phyloP scores from a whole-genome alignment of 2,329 filamentous ascomycete genomes.

The Stenocarpella maydis region DNA sequence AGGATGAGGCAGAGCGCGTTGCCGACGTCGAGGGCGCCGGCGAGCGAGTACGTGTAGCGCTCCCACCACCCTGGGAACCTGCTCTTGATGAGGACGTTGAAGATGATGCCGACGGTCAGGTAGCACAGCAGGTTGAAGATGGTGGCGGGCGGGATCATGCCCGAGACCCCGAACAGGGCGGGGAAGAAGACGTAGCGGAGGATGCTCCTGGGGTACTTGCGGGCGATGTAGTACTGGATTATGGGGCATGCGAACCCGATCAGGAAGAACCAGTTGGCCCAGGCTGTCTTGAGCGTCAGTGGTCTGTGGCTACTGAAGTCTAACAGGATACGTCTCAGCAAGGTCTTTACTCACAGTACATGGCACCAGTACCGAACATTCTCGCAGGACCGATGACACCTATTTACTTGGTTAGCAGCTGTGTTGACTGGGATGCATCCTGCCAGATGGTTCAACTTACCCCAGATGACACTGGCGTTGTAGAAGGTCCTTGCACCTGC shows the following conservation, averaged over 20 bases:
- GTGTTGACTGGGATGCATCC: not conserved
- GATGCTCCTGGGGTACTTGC: slow-evolving; percentile 5
- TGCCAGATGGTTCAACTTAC: not conserved
- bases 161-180: not conserved
- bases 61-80: slow-evolving; percentile 8
- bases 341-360: slow-evolving; percentile 9
- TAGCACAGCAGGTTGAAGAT: slow-evolving; percentile 25
- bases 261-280: slow-evolving; percentile 29
- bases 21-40: slow-evolving; percentile 23
- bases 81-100: slow-evolving; percentile 13
- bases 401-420: not conserved
- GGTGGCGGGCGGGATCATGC: slow-evolving; percentile 8
- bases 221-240: slow-evolving; percentile 38
- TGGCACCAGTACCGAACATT: slow-evolving; percentile 19
- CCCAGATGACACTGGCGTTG: slow-evolving; percentile 27
- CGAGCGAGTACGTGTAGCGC: slow-evolving; percentile 19
- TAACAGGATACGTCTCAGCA: not conserved
- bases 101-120: slow-evolving; percentile 11
- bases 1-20: slow-evolving; percentile 25
- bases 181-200: slow-evolving; percentile 17
- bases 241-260: slow-evolving; percentile 28
- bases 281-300: not conserved
- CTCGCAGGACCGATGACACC: slow-evolving; percentile 25
- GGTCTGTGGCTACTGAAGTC: not conserved
- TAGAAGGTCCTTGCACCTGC: slow-evolving; percentile 14